phyloP scores from a whole-genome alignment of 2,329 filamentous ascomycete species.

The Claviceps pazoutovae region DNA sequence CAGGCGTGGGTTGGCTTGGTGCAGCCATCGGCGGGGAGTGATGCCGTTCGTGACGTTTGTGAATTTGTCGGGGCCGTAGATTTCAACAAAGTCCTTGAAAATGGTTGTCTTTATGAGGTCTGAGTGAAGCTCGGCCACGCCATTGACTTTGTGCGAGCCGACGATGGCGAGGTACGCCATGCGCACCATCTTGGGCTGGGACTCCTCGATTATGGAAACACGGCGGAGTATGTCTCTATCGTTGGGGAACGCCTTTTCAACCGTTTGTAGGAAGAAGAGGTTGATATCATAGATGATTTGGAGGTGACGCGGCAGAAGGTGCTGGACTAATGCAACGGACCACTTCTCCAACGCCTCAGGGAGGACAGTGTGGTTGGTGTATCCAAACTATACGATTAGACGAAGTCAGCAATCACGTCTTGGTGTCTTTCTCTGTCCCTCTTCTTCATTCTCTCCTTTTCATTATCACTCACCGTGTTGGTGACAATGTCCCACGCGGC shows the following conservation, averaged over 20 bases:
- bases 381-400: slow-evolving; percentile 54
- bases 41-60: slow-evolving; percentile 98
- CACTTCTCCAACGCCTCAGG: slow-evolving; percentile 97
- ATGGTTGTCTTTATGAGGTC: slow-evolving; percentile 98
- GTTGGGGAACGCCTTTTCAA: slow-evolving; percentile 81
- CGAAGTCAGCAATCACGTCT: background rate
- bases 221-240: slow-evolving; percentile 72
- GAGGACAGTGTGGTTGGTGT: slow-evolving; percentile 96
- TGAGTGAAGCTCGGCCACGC: slow-evolving; percentile 92
- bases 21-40: slow-evolving; percentile 87
- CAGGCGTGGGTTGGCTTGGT: slow-evolving; percentile 88
- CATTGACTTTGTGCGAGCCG: slow-evolving; percentile 97
- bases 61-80: slow-evolving; percentile 95
- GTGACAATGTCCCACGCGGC: slow-evolving; percentile 75
- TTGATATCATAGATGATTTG: slow-evolving; percentile 99
- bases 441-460: background rate
- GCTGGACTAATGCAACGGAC: slow-evolving; percentile 85
- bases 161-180: slow-evolving; percentile 95
- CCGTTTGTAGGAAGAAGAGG: slow-evolving; percentile 75
- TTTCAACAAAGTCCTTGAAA: slow-evolving; percentile 94
- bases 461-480: slow-evolving; percentile 36
- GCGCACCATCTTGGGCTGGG: slow-evolving; percentile 91
- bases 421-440: background rate
- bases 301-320: slow-evolving; percentile 83
- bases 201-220: slow-evolving; percentile 97